Evolutionary conservation across 345 rosid species (phyloP), one percentile per base, ranked within the genome.

Genomic region (Lepidium africanum): DNA sequence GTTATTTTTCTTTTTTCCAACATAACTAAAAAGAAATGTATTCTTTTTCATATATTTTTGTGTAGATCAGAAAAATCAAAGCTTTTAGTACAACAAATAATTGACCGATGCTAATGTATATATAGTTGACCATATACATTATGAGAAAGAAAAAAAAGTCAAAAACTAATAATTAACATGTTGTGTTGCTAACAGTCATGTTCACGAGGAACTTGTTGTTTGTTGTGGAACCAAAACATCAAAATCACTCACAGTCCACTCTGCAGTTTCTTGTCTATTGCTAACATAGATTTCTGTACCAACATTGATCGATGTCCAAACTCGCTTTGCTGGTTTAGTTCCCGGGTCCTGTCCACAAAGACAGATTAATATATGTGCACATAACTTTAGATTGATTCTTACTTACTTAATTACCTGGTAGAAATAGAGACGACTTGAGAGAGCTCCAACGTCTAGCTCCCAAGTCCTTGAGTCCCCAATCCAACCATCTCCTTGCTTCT

Each of bases 221-320:
- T 54, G 72, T 48, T 71, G 42, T 0, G 81, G 82, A 63, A 82
- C 74, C 52, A 82, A 68, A 10, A 82, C 79, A 73, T 83, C 82
- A 65, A 78, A 83, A 55, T 86, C 82, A 63, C 80, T 78, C 47
- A 78, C 79, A 43, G 69, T 67, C 86, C 83, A 80, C 69, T 85
- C 80, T 14, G 81, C 83, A 36, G 74, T 80, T 56, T 77, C 77
- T 40, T 78, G 79, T 10, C 45, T 42, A 11, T 4, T 71, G 78
- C 83, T 81, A 19, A 77, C 77, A 25, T 80, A 83, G 33, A 81
- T 83, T 63, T 83, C 82, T 9, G 90, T 73, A 41, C 83, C 91
- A 51, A 82, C 80, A 56, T 80, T 71, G 54, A 82, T 67, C 10
- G 83, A 81, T 35, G 81, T 39, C 81, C 86, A 80, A 13, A 80